phyloP scores from a whole-genome alignment of 164 flowering plant species.

The Cinnamomum chago region DNA sequence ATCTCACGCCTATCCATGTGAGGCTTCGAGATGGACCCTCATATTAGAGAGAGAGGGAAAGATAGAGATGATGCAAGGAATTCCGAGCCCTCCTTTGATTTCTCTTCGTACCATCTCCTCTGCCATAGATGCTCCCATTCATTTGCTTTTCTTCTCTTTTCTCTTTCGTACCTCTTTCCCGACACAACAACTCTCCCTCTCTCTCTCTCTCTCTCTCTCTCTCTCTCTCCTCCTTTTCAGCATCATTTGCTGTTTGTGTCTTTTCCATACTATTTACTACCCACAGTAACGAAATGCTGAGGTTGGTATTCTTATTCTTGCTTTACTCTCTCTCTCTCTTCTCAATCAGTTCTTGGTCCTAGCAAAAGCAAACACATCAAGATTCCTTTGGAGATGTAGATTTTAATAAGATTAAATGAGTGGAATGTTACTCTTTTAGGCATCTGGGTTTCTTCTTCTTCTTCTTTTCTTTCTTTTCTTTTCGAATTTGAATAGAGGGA shows the following conservation, averaged over 20 bases:
- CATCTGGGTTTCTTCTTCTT: not conserved
- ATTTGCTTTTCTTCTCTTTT: not conserved
- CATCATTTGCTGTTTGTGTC: not conserved
- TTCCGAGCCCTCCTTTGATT: conserved; percentile 10
- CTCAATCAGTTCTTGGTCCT: conserved; percentile 7
- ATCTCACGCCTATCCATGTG: not conserved
- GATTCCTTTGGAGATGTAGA: conserved; percentile 8
- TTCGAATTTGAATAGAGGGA: not conserved
- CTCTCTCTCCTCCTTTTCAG: not conserved
- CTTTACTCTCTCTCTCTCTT: conserved; percentile 8
- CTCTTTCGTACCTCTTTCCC: not conserved
- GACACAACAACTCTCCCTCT: not conserved
- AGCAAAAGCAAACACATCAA: conserved; percentile 3
- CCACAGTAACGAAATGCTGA: conserved; percentile 7
- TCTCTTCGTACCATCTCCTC: conserved; percentile 1
- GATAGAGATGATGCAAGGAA: conserved; percentile 2
- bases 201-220: not conserved
- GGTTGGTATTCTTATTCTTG: not conserved
- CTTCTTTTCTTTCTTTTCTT: not conserved
- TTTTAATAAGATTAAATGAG: not conserved
- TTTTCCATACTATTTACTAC: not conserved
- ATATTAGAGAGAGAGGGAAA: not conserved
- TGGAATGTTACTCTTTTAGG: not conserved
- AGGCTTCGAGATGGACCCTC: not conserved
- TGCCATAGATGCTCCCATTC: conserved; percentile 2